Evolutionary conservation across 73 alveolate genomes (phyloP).

Genomic region (Breviolum minutum): DNA sequence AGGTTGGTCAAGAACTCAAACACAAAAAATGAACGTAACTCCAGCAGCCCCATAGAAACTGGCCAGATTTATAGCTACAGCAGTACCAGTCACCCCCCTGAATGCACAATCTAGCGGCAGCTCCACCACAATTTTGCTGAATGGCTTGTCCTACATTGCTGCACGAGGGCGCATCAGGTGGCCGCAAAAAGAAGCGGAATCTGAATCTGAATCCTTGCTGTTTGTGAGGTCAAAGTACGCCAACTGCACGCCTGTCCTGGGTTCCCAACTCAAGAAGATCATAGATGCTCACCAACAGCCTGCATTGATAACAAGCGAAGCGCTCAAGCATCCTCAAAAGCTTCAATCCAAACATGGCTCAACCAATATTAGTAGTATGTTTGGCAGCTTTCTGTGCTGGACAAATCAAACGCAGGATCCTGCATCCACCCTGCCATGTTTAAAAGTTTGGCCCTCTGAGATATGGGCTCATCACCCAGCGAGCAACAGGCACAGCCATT

Average conservation of each 20-base stretch:
- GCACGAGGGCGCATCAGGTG: background rate
- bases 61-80: no score
- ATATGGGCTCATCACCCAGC: slow-evolving; percentile 61
- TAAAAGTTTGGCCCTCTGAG: background rate
- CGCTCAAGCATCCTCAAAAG: no score
- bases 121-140: slow-evolving; percentile 86
- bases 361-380: no score
- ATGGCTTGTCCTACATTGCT: slow-evolving; percentile 53
- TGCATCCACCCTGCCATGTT: no score
- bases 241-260: slow-evolving; percentile 2
- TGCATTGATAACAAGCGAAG: background rate
- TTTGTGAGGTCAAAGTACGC: no score
- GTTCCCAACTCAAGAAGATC: slow-evolving; percentile 51
- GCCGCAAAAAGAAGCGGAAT: background rate
- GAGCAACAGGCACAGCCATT: slow-evolving; percentile 95
- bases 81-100: no score
- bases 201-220: no score
- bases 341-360: no score
- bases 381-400: no score
- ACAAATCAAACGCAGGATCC: no score
- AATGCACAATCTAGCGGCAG: slow-evolving; percentile 27
- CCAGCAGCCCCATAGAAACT: no score
- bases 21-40: no score
- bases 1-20: background rate
- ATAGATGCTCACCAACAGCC: slow-evolving; percentile 47